These are phyloP conservation scores for Theileria parva DNA, from an alignment of 169 alveolate genomes.

Conservation along the genomic window DNA sequence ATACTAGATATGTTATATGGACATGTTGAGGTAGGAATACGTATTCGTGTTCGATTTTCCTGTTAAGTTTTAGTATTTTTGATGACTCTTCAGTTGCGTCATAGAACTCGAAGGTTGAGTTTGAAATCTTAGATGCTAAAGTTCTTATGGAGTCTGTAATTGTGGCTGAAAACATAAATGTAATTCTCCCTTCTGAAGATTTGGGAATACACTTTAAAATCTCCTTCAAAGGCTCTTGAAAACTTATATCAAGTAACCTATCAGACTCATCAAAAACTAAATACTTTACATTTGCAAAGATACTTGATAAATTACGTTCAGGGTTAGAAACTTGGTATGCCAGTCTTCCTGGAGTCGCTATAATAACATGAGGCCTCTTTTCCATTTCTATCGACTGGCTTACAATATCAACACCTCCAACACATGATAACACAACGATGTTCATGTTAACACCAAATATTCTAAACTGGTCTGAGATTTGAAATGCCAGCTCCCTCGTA, in stretches of 20 bases:
- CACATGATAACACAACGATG: conserved; percentile 80
- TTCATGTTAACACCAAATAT: conserved; percentile 89
- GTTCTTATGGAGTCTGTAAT: conserved; percentile 82
- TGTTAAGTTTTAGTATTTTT: conserved; percentile 35
- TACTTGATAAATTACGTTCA: conserved; percentile 68
- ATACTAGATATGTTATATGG: conserved; percentile 51
- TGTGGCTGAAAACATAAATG: conserved; percentile 97
- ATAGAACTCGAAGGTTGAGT: conserved; percentile 42
- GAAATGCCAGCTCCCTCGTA: conserved; percentile 96
- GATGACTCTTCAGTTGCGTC: conserved; percentile 50
- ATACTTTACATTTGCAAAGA: conserved; percentile 82
- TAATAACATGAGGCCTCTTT: conserved; percentile 91
- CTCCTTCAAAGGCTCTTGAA: conserved; percentile 78
- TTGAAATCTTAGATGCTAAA: conserved; percentile 25
- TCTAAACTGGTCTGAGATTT: conserved; percentile 92
- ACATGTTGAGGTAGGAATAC: conserved; percentile 61
- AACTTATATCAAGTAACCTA: conserved; percentile 83
- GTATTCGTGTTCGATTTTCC: conserved; percentile 52
- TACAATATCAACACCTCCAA: conserved; percentile 91
- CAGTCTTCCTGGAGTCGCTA: conserved; percentile 97
- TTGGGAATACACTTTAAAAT: conserved; percentile 76
- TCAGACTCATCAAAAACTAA: conserved; percentile 98
- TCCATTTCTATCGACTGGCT: conserved; percentile 74
- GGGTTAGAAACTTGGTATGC: conserved; percentile 80
- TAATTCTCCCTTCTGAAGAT: conserved; percentile 79